Conservation (phyloP, 495 filamentous ascomycete genomes). For the Arthonia radiata region DNA sequence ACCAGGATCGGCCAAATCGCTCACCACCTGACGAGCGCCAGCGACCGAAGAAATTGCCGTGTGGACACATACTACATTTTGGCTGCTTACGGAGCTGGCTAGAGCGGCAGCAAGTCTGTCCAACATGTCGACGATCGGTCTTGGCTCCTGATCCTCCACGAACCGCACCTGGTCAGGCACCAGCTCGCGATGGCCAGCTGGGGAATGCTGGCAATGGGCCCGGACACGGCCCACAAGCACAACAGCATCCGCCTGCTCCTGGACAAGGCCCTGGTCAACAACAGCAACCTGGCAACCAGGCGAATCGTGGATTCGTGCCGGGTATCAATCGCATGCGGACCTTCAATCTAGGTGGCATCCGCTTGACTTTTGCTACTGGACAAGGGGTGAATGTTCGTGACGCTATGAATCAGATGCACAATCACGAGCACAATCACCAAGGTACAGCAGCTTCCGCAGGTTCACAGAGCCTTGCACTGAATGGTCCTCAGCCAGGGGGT, state of each 20-base stretch:
- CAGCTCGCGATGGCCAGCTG: too few species aligned
- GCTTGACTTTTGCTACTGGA: constrained; percentile 31
- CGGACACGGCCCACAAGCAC: constrained; percentile 2
- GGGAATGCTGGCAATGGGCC: constrained; percentile 6
- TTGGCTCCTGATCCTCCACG: constrained; percentile 11
- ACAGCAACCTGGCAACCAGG: constrained; percentile 10
- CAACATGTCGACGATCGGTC: constrained; percentile 75
- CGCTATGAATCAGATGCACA: constrained; percentile 23
- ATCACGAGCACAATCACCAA: constrained; percentile 10
- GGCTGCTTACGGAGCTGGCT: constrained; percentile 89
- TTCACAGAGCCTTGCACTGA: neutral
- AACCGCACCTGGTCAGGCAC: constrained; percentile 11
- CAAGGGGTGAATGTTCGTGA: constrained; percentile 27
- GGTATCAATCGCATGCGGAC: constrained; percentile 5
- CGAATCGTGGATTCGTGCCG: constrained; percentile 21
- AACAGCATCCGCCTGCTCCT: constrained; percentile 3
- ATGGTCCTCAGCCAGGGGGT: neutral
- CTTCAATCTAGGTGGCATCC: constrained; percentile 30
- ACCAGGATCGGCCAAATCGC: constrained; percentile 10
- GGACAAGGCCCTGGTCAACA: neutral
- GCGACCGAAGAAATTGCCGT: constrained; percentile 85
- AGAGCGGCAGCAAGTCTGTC: constrained; percentile 94
- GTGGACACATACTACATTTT: constrained; percentile 86
- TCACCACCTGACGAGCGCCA: constrained; percentile 44
- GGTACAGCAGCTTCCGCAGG: constrained; percentile 1